Conservation (phyloP, 2,329 filamentous ascomycete species). For the Xylaria multiplex region DNA sequence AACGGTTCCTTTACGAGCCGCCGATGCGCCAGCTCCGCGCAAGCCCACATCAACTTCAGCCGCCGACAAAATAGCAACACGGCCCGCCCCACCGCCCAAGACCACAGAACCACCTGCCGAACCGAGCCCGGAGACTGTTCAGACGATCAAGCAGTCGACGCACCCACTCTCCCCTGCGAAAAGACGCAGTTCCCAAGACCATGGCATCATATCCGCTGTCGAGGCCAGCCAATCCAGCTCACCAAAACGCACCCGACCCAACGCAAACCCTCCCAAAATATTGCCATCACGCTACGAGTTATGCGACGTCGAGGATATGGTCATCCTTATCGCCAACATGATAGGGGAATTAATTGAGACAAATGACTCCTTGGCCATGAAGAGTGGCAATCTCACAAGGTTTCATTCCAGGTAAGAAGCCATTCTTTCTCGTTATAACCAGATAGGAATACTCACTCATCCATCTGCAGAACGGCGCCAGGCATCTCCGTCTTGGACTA, state of each 20-base stretch:
- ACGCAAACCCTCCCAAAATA: constrained; percentile 62
- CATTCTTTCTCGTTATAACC: background rate
- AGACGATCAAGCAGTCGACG: constrained; percentile 27
- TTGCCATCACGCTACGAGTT: constrained; percentile 82
- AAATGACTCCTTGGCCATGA: constrained; percentile 87
- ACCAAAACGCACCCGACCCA: constrained; percentile 65
- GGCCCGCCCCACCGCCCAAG: constrained; percentile 34
- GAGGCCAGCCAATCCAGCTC: constrained; percentile 50
- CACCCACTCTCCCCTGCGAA: constrained; percentile 53
- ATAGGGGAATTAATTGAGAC: constrained; percentile 92
- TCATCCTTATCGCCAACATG: constrained; percentile 93
- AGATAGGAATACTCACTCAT: constrained; percentile 27
- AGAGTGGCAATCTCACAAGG: constrained; percentile 85
- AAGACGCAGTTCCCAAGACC: constrained; percentile 57
- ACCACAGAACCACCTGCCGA: constrained; percentile 43
- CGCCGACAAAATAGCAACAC: constrained; percentile 35
- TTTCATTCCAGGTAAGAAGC: constrained; percentile 85
- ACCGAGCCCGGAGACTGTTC: constrained; percentile 41
- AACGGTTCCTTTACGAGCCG: constrained; percentile 48
- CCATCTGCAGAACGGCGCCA: constrained; percentile 67
- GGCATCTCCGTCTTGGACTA: constrained; percentile 96
- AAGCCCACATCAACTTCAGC: constrained; percentile 40
- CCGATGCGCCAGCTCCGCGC: constrained; percentile 48
- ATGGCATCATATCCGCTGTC: constrained; percentile 41
- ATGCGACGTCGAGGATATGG: constrained; percentile 85